Conservation (phyloP, 2,329 filamentous ascomycete species). For the Teratosphaeria gauchensis region DNA sequence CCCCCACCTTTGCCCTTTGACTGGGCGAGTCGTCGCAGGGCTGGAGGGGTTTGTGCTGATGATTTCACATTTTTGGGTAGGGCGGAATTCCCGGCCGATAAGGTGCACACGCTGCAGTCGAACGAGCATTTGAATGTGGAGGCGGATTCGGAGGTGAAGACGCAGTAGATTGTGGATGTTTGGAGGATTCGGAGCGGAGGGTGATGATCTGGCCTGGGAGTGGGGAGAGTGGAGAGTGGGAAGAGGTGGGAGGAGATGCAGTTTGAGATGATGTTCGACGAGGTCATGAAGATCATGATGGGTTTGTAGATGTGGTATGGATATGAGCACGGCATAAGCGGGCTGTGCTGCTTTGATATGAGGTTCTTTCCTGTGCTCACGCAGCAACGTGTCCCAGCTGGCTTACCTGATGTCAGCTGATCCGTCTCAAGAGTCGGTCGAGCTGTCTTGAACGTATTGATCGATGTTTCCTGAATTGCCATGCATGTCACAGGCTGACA, state of each 20-base stretch:
- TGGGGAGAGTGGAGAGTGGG: no score
- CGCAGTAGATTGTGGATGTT: slow-evolving; percentile 44
- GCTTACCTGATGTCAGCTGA: no score
- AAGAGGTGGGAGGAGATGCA: no score
- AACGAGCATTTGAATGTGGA: slow-evolving; percentile 74
- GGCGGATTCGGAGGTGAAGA: slow-evolving; percentile 59
- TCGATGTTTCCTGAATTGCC: no score
- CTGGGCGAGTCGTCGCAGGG: no score
- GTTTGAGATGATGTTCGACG: no score
- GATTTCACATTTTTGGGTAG: slow-evolving; percentile 43
- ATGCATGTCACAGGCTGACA: no score
- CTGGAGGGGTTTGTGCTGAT: no score
- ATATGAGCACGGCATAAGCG: background rate
- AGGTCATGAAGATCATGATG: background rate
- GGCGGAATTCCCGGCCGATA: slow-evolving; percentile 60
- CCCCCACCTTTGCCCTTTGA: no score
- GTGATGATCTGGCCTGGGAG: no score
- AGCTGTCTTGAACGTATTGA: no score
- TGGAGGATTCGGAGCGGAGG: background rate
- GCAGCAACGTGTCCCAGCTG: background rate
- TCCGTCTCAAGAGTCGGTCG: no score
- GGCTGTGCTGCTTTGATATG: background rate
- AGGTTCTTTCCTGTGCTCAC: background rate
- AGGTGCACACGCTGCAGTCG: slow-evolving; percentile 54
- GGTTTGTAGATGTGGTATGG: background rate